Conservation (phyloP, 306 rosid genomes). For the Oxytropis ochrocephala region DNA sequence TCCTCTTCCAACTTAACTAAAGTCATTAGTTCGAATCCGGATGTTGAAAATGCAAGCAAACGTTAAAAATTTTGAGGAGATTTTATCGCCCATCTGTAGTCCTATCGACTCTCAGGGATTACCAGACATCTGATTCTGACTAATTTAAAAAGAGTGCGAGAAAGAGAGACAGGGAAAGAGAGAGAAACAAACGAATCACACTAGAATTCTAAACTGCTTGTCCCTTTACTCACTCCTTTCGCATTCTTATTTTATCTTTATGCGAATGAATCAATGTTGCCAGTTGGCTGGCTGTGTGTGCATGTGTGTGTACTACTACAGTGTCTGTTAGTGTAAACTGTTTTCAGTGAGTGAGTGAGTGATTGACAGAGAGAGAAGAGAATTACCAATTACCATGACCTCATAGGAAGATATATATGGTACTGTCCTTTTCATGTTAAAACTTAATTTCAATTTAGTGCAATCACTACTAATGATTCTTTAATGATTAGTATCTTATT, state of each 20-base stretch:
- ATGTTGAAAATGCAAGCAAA: too few species aligned
- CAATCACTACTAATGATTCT: conserved; percentile 22
- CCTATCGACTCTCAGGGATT: too few species aligned
- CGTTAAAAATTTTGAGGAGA: too few species aligned
- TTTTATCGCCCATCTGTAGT: too few species aligned
- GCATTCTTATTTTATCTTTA: conserved; percentile 57
- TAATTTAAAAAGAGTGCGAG: too few species aligned
- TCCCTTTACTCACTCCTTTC: conserved; percentile 60
- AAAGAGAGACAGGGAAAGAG: conserved; percentile 8
- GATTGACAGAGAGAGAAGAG: conserved; percentile 9
- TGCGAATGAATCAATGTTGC: conserved; percentile 64
- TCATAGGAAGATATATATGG: neutral
- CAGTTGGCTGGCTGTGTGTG: conserved; percentile 73
- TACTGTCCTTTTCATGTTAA: conserved; percentile 28
- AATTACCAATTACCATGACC: conserved; percentile 30
- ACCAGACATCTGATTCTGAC: too few species aligned
- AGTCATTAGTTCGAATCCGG: too few species aligned
- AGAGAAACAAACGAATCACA: conserved; percentile 45
- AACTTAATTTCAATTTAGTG: conserved; percentile 20
- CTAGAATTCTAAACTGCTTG: conserved; percentile 59
- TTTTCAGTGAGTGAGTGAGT: conserved; percentile 18
- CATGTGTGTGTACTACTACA: conserved; percentile 34
- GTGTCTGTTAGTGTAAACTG: conserved; percentile 26
- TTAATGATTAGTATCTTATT: conserved; percentile 14
- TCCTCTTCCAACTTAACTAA: too few species aligned